Evolutionary conservation across 495 filamentous ascomycete species (phyloP), one percentile per base, ranked within the genome.

Genomic region (Lepraria neglecta): DNA sequence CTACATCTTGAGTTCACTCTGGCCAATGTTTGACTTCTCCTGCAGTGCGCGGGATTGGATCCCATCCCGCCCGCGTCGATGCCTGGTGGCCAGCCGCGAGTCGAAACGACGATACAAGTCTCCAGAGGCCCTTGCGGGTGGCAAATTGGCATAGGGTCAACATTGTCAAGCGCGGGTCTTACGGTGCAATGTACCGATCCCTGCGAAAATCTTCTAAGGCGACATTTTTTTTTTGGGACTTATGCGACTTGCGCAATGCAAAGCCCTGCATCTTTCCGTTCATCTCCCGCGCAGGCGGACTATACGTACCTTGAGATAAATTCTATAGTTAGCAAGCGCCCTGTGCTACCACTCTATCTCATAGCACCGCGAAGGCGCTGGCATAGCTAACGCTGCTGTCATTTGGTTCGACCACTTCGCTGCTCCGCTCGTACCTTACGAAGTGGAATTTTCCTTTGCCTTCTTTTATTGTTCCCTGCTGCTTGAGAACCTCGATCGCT

Each of bases 331-430:
- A 28, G 14, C 35, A n/a, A 35, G 35, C 58, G n/a, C 6, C 47
- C 11, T 40, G 21, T 2, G 9, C 50, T 19, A 19, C 24, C 7
- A 17, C 40, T 28, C 11, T 33, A 30, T 50, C 24, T 66, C 46
- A 66, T 12, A 68, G 33, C n/a, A 87, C 75, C 24, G 86, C 87
- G 78, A 87, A 91, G 62, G 87, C 89, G 70, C 86, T 88, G 7
- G 87, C 91, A 74, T 99, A 99, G 75, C 91, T 96, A 58, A 99
- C 94, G 63, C 91, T 96, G 68, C 88, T 96, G 67, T 96, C 95
- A 19, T 70, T 71, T 7, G 85, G 74, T 60, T 80, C 80, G 57
- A 77, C 76, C n/a, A 86, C 85, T 72, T 95, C 79, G 63, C 83
- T 84, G 73, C 94, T 97, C 66, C 92, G 82, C 73, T 97, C 89